These are phyloP conservation scores for Scedosporium minutisporum DNA, from an alignment of 2,329 filamentous ascomycete genomes.

Conservation along the genomic window DNA sequence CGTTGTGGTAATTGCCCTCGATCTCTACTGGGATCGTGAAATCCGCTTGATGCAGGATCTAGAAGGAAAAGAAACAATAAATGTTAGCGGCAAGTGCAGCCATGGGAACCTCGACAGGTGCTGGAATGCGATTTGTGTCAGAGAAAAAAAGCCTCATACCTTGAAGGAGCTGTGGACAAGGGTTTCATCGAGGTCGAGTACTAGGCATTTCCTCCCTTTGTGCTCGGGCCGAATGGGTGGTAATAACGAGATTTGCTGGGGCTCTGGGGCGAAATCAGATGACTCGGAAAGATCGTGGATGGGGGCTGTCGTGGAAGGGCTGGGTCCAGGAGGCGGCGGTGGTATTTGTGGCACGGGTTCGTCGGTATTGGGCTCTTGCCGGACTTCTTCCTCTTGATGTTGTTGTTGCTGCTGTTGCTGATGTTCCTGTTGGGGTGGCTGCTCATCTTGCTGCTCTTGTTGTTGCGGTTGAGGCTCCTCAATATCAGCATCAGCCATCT, in stretches of 20 bases:
- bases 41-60: conserved; percentile 96
- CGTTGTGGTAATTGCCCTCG: conserved; percentile 97
- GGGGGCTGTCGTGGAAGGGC: conserved; percentile 23
- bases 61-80: not conserved
- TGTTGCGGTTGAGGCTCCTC: conserved; percentile 23
- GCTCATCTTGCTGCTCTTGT: not conserved
- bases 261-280: conserved; percentile 19
- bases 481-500: conserved; percentile 56
- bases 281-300: conserved; percentile 23
- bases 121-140: not conserved
- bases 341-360: conserved; percentile 29
- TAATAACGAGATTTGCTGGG: conserved; percentile 60
- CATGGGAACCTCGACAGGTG: no score
- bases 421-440: conserved; percentile 19
- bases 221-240: conserved; percentile 74
- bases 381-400: not conserved
- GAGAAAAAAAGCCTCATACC: conserved; percentile 36
- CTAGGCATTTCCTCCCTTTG: conserved; percentile 83
- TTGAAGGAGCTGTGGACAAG: conserved; percentile 98
- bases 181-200: conserved; percentile 92
- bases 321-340: conserved; percentile 36
- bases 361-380: conserved; percentile 12
- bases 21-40: conserved; percentile 99
- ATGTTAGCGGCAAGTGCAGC: conserved; percentile 6
- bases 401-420: conserved; percentile 9